These are phyloP conservation scores for Rhynchosporium secalis DNA, from an alignment of 2,329 filamentous ascomycete genomes.

Conservation along the genomic window DNA sequence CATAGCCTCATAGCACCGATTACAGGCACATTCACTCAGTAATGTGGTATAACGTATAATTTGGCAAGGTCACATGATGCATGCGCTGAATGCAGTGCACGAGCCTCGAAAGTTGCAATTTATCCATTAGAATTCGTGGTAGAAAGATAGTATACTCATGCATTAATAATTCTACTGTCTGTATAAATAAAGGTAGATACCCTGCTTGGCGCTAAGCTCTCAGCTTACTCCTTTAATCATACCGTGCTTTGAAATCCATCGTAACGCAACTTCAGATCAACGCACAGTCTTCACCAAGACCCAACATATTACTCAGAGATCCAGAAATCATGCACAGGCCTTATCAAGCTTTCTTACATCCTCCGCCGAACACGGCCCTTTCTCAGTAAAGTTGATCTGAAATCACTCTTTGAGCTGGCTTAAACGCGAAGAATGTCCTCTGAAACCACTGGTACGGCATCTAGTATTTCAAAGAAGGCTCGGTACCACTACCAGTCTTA, in stretches of 20 bases:
- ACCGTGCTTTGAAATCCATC: no score
- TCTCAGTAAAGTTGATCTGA: neutral
- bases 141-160: no score
- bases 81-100: neutral
- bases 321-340: neutral
- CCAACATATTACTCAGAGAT: neutral
- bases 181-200: no score
- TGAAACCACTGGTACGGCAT: slow-evolving; percentile 43
- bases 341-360: neutral
- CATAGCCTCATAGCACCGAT: no score
- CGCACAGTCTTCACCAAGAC: neutral
- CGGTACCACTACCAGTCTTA: slow-evolving; percentile 42
- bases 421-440: slow-evolving; percentile 33
- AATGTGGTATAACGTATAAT: no score
- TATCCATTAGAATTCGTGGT: no score
- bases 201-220: no score
- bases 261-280: neutral
- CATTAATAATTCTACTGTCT: no score
- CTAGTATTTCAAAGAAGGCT: slow-evolving; percentile 45
- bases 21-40: no score
- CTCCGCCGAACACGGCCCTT: slow-evolving; percentile 1
- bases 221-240: no score
- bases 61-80: neutral
- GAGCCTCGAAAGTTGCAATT: neutral
- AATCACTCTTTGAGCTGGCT: neutral